These are phyloP conservation scores for Hirschfeldia incana DNA, from an alignment of 345 rosid genomes.

Conservation along the genomic window DNA sequence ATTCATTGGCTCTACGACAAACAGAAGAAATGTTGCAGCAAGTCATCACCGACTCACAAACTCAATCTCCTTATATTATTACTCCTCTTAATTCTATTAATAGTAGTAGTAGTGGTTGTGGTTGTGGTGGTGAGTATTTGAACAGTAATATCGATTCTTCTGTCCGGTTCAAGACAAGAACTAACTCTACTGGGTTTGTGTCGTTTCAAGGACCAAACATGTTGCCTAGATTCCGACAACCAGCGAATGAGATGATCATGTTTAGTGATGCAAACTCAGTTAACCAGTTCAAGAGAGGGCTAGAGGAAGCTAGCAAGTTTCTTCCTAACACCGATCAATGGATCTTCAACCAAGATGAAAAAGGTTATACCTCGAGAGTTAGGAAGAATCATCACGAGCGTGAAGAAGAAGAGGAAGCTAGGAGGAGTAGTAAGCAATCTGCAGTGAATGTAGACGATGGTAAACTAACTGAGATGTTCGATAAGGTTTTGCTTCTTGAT, in stretches of 20 bases:
- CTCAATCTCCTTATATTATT: conserved; percentile 26
- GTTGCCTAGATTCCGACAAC: conserved; percentile 33
- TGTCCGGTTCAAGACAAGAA: conserved; percentile 15
- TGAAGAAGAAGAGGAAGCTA: conserved; percentile 48
- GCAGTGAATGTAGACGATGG: conserved; percentile 54
- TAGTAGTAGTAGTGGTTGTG: conserved; percentile 17
- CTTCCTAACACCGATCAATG: conserved; percentile 55
- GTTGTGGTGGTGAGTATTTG: conserved; percentile 19
- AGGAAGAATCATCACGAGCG: conserved; percentile 62
- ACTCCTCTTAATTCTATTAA: not conserved
- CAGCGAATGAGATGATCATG: conserved; percentile 49
- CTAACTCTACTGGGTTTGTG: conserved; percentile 22
- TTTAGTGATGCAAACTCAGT: conserved; percentile 55
- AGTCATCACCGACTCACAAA: conserved; percentile 46
- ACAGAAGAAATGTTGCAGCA: conserved; percentile 67
- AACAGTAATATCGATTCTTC: conserved; percentile 11
- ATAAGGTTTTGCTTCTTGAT: conserved; percentile 59
- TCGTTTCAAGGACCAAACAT: conserved; percentile 23
- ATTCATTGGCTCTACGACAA: conserved; percentile 56
- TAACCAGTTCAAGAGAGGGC: conserved; percentile 61
- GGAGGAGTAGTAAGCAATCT: conserved; percentile 59
- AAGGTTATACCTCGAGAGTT: conserved; percentile 4
- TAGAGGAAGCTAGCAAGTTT: conserved; percentile 78
- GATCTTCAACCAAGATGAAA: conserved; percentile 42
- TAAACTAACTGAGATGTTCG: conserved; percentile 66